Conservation (phyloP, 2,329 filamentous ascomycete species). For the Neopestalotiopsis sp. region DNA sequence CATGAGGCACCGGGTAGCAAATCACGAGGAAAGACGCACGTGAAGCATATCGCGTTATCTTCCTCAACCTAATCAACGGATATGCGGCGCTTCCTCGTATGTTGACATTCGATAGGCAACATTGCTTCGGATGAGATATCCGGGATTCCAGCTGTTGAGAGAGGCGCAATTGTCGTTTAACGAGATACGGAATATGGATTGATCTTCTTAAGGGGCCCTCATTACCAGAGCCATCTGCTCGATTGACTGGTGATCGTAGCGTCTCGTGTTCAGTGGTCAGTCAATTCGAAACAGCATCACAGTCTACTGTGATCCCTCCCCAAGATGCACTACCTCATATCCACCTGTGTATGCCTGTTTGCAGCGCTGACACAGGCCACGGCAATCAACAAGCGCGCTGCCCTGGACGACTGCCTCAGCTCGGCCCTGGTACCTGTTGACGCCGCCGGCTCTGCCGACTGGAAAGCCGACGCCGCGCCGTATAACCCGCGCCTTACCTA, state of each 20-base stretch:
- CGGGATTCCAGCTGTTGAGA: neutral
- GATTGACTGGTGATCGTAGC: neutral
- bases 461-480: conserved; percentile 32
- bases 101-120: conserved; percentile 15
- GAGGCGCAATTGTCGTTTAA: neutral
- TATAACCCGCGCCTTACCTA: conserved; percentile 37
- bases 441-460: conserved; percentile 34
- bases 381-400: conserved; percentile 33
- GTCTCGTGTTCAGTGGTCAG: neutral
- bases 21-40: neutral
- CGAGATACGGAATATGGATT: neutral
- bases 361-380: conserved; percentile 28
- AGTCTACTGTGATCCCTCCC: neutral
- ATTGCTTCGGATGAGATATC: conserved; percentile 3
- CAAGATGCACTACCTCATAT: neutral
- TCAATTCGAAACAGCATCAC: neutral
- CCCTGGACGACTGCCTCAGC: conserved; percentile 34
- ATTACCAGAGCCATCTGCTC: neutral
- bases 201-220: neutral
- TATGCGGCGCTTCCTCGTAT: neutral
- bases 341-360: conserved; percentile 34
- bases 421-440: conserved; percentile 30
- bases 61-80: neutral
- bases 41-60: neutral
- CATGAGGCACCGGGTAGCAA: neutral